Conservation (phyloP, 2,329 filamentous ascomycete genomes). For the Hypoxylon sp. region DNA sequence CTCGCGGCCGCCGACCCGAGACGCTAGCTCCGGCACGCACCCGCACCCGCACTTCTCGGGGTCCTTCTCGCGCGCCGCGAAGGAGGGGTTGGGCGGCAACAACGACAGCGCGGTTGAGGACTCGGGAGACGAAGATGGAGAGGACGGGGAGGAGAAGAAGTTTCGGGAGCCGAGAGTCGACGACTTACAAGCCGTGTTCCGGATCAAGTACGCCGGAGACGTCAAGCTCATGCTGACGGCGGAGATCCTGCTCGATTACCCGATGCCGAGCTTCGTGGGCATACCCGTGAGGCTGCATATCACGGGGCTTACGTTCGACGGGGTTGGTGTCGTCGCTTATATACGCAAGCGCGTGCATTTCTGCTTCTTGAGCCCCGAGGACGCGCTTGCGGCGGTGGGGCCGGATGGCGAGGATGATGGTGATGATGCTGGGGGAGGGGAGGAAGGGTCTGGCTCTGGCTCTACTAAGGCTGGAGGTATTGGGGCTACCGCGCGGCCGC, state of each 20-base stretch:
- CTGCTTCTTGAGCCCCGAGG: slow-evolving; percentile 92
- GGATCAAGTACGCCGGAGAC: slow-evolving; percentile 89
- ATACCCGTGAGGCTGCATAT: slow-evolving; percentile 96
- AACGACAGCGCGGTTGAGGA: slow-evolving; percentile 1
- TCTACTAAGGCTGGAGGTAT: slow-evolving; percentile 42
- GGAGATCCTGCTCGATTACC: slow-evolving; percentile 96
- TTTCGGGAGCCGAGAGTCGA: slow-evolving; percentile 81
- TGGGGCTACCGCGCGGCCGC: slow-evolving; percentile 33
- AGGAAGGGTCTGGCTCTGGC: slow-evolving; percentile 39
- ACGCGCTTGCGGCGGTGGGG: slow-evolving; percentile 80
- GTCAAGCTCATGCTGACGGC: slow-evolving; percentile 90
- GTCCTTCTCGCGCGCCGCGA: slow-evolving; percentile 32
- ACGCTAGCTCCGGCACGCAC: slow-evolving; percentile 51
- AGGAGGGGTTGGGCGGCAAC: slow-evolving; percentile 19
- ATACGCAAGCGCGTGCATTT: slow-evolving; percentile 92
- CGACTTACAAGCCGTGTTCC: slow-evolving; percentile 92
- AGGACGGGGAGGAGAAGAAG: slow-evolving; percentile 57
- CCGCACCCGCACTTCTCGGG: slow-evolving; percentile 39
- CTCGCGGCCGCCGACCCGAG: slow-evolving; percentile 69
- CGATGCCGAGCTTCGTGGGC: slow-evolving; percentile 97
- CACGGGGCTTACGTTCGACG: slow-evolving; percentile 94
- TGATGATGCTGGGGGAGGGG: slow-evolving; percentile 31
- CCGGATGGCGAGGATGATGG: slow-evolving; percentile 56
- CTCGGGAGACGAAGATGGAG: slow-evolving; percentile 46
- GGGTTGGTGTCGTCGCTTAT: slow-evolving; percentile 90